These are phyloP conservation scores for Ophiorrhiza pumila DNA, from an alignment of 257 asterid species.

Conservation along the genomic window DNA sequence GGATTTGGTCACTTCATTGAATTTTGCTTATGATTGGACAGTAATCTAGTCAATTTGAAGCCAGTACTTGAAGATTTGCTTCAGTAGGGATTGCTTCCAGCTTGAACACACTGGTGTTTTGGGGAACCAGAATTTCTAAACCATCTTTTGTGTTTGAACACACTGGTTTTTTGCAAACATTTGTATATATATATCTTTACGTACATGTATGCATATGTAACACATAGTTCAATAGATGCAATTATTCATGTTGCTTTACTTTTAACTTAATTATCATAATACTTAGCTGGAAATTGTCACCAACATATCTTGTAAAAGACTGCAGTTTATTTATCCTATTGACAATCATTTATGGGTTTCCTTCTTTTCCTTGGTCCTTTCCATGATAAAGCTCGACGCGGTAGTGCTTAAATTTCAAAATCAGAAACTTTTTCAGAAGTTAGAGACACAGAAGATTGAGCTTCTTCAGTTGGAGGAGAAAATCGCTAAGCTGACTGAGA, in stretches of 20 bases:
- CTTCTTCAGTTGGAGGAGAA: conserved; percentile 53
- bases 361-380: conserved; percentile 6
- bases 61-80: not conserved
- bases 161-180: not conserved
- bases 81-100: not conserved
- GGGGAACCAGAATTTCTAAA: not conserved
- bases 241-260: not conserved
- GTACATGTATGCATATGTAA: not conserved
- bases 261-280: not conserved
- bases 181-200: not conserved
- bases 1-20: not conserved
- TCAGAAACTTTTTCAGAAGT: conserved; percentile 83
- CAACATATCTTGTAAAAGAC: not conserved
- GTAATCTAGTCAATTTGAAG: not conserved
- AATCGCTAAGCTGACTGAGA: conserved; percentile 46
- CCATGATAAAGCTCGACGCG: conserved; percentile 67
- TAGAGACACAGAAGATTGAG: conserved; percentile 88
- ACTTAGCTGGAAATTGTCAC: not conserved
- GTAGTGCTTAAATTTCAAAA: conserved; percentile 91
- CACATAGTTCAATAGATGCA: not conserved
- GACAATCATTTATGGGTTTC: not conserved
- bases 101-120: not conserved
- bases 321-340: not conserved
- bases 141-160: too few relatives aligned
- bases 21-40: not conserved